A percentile compares a stretch with the other conserved stretches of the same genome.
phyloP scores from a whole-genome alignment of 169 alveolate genomes.

The Plasmodium vinckei region DNA sequence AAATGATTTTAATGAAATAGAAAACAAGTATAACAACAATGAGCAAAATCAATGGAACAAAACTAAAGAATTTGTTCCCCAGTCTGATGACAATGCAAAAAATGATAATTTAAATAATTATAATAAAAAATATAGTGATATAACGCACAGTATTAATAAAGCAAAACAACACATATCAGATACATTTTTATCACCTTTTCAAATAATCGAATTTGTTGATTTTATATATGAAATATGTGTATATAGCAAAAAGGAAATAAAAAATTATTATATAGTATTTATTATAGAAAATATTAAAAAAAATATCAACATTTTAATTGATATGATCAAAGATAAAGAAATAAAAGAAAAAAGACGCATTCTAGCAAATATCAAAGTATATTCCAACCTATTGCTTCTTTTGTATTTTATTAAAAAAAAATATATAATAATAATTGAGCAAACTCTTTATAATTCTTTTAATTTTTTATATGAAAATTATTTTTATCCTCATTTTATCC shows the following conservation, averaged over 20 bases:
- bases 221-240: conserved; percentile 60
- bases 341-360: conserved; percentile 8
- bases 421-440: conserved; percentile 52
- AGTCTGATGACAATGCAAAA: not conserved
- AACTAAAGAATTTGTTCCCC: too few species aligned
- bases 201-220: conserved; percentile 47
- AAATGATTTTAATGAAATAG: too few species aligned
- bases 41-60: too few species aligned
- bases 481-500: conserved; percentile 13
- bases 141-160: not conserved
- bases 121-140: not conserved
- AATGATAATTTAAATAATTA: not conserved
- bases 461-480: conserved; percentile 37
- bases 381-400: conserved; percentile 25
- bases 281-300: conserved; percentile 56
- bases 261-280: conserved; percentile 39
- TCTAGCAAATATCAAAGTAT: conserved; percentile 35
- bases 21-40: too few species aligned
- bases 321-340: conserved; percentile 23
- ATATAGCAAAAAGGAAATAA: conserved; percentile 70
- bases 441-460: conserved; percentile 20
- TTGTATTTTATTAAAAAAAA: conserved; percentile 41
- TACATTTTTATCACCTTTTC: conserved; percentile 19
- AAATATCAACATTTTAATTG: conserved; percentile 4
- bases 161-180: not conserved